Evolutionary conservation across 2,329 filamentous ascomycete genomes (phyloP), one percentile per base, ranked within the genome.

Genomic region (Ophiocordyceps camponoti-saundersi): DNA sequence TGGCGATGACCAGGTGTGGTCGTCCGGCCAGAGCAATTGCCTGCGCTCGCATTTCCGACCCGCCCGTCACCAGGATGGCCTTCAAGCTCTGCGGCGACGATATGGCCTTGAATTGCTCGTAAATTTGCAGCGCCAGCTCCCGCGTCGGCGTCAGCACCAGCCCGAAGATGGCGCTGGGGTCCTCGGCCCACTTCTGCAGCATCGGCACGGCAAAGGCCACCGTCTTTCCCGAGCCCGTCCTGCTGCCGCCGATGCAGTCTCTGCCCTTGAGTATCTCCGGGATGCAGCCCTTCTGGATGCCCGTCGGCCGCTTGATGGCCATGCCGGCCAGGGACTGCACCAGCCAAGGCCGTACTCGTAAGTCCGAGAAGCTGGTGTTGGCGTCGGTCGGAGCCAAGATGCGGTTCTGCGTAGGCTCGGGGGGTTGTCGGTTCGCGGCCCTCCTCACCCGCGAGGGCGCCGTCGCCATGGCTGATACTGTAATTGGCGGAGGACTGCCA

Each of bases 191-290:
- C 63, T 82, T 83, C 61, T 96, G 90, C 52, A 98, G 68, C 50
- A 98, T 94, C 0, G 92, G 92, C 11, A 89, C 87, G 1, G 90
- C 85, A 63, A 98, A 98, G 1, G 92, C 89, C 42, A 96, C 81
- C 3, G 92, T 98, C 69, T 98, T 98, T 65, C 92, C 92, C 13
- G 90, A 95, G 70, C 92, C 92, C 0, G 92, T 98, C 51, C 88
- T 76, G 59, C 86, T 94, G 36, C 89, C 89, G 59, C 92, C 92
- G 55, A 98, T 95, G 60, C 88, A 95, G 65, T 98, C 89, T 55
- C 85, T 76, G 6, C 92, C 92, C 55, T 86, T 82, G 32, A 98
- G 63, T 49, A 96, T 95, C 60, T 92, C 84, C 1, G 90, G 89
- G 57, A 98, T 96, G 60, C 86, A 94, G 46, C 80, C 82, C 57